Percentiles rank a stretch among this genome's conserved stretches.
Evolutionary conservation across 2,329 filamentous ascomycete species (phyloP).

Genomic region (Fulvia fulva): DNA sequence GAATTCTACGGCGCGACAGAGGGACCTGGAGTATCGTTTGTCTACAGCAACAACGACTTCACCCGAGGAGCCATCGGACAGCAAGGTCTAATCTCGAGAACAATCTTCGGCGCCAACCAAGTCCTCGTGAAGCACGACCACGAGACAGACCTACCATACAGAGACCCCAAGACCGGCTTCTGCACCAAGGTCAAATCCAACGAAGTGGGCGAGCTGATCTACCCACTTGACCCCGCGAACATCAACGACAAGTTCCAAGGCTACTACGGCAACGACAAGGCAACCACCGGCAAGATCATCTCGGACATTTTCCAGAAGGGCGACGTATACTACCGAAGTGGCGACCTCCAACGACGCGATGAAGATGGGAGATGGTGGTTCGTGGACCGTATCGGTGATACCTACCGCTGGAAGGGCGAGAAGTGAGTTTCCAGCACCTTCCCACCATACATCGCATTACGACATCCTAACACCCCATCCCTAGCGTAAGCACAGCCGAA

Average conservation of each 20-base stretch:
- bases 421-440: too few relatives aligned
- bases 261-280: slow-evolving; percentile 70
- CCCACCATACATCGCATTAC: not conserved
- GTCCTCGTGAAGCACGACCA: slow-evolving; percentile 68
- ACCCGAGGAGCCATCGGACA: slow-evolving; percentile 74
- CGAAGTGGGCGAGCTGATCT: slow-evolving; percentile 72
- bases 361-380: slow-evolving; percentile 68
- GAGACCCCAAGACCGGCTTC: slow-evolving; percentile 65
- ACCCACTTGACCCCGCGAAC: slow-evolving; percentile 62
- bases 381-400: slow-evolving; percentile 74
- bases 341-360: slow-evolving; percentile 74
- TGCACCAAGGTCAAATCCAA: slow-evolving; percentile 58
- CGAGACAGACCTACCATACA: slow-evolving; percentile 62
- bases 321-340: slow-evolving; percentile 78
- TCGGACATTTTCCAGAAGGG: slow-evolving; percentile 68
- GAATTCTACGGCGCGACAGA: slow-evolving; percentile 40
- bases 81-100: slow-evolving; percentile 58
- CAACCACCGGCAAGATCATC: slow-evolving; percentile 70
- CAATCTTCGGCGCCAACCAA: slow-evolving; percentile 50
- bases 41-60: slow-evolving; percentile 68
- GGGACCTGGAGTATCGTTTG: slow-evolving; percentile 66
- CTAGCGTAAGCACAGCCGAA: slow-evolving; percentile 52
- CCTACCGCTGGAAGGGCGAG: slow-evolving; percentile 72
- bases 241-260: slow-evolving; percentile 68
- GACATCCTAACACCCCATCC: slow-evolving; percentile 34